A percentile compares a stretch with the other conserved stretches of the same genome.
These are phyloP conservation scores for Aegilops umbellulata DNA, from an alignment of 176 grass and related monocot species.

Conservation along the genomic window DNA sequence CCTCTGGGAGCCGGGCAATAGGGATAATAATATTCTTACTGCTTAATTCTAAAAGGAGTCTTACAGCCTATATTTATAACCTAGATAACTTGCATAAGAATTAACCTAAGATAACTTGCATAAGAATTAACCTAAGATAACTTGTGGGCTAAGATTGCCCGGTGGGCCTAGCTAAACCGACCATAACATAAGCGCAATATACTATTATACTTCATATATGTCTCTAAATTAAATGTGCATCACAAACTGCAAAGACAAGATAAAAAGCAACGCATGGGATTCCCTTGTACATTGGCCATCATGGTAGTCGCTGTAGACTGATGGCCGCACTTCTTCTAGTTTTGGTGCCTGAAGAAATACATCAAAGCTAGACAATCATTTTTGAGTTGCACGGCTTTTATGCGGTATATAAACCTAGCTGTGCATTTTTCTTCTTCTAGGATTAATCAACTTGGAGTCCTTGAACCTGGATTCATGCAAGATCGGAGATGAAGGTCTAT, in stretches of 20 bases:
- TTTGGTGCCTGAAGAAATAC: background rate
- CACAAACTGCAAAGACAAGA: background rate
- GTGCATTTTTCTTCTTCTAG: constrained; percentile 38
- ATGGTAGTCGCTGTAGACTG: background rate
- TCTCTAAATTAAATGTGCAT: background rate
- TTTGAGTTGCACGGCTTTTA: background rate
- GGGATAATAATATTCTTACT: too few species aligned
- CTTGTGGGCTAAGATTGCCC: too few species aligned
- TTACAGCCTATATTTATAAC: too few species aligned
- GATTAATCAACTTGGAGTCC: constrained; percentile 78
- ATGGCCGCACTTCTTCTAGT: background rate
- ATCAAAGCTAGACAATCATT: constrained; percentile 1
- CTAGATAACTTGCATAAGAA: too few species aligned
- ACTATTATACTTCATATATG: background rate
- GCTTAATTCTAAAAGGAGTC: too few species aligned
- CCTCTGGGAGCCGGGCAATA: too few species aligned
- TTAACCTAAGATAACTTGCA: too few species aligned
- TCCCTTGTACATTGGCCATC: background rate
- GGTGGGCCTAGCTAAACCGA: too few species aligned
- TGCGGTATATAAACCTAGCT: constrained; percentile 5
- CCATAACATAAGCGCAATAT: too few species aligned
- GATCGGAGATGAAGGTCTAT: constrained; percentile 74
- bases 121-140: too few species aligned
- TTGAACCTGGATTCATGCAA: constrained; percentile 97
- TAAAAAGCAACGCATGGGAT: background rate